These are phyloP conservation scores for Nadsonia commutata DNA, from an alignment of 1,139 yeast species.

Conservation along the genomic window DNA sequence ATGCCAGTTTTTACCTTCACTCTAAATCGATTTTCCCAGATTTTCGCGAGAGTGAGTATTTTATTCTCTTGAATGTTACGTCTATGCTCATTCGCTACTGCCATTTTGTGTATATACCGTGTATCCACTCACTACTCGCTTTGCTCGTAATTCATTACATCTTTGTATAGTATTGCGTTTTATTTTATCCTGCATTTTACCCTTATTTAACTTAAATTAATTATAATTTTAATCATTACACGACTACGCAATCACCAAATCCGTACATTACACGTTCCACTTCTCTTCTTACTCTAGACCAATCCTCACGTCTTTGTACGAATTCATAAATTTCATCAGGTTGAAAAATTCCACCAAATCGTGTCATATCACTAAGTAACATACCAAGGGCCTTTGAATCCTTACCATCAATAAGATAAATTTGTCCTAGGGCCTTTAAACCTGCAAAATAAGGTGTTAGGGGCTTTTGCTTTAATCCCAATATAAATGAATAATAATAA, in stretches of 20 bases:
- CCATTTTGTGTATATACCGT: not conserved
- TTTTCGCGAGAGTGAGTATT: constrained; percentile 4
- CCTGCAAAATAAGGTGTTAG: constrained; percentile 69
- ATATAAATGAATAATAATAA: constrained; percentile 56
- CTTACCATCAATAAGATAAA: constrained; percentile 60
- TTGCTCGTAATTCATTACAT: not conserved
- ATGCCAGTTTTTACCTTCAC: too few relatives aligned
- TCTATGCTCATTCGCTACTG: not conserved
- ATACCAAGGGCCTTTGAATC: constrained; percentile 77
- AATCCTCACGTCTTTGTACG: constrained; percentile 77
- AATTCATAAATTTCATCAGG: constrained; percentile 91
- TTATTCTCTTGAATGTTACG: not conserved
- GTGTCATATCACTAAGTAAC: constrained; percentile 65
- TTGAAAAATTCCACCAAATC: constrained; percentile 77
- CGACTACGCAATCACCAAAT: constrained; percentile 40
- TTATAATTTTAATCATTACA: constrained; percentile 36
- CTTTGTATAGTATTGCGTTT: not conserved
- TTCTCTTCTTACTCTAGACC: constrained; percentile 59
- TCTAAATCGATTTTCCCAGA: too few relatives aligned
- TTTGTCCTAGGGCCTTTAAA: constrained; percentile 68
- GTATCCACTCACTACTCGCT: not conserved
- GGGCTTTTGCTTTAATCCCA: constrained; percentile 48
- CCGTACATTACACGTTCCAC: constrained; percentile 97
- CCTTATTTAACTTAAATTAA: not conserved
- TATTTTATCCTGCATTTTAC: too few relatives aligned